Base-by-base conservation (phyloP, 257 asterid genomes). In the Solanum pimpinellifolium region DNA sequence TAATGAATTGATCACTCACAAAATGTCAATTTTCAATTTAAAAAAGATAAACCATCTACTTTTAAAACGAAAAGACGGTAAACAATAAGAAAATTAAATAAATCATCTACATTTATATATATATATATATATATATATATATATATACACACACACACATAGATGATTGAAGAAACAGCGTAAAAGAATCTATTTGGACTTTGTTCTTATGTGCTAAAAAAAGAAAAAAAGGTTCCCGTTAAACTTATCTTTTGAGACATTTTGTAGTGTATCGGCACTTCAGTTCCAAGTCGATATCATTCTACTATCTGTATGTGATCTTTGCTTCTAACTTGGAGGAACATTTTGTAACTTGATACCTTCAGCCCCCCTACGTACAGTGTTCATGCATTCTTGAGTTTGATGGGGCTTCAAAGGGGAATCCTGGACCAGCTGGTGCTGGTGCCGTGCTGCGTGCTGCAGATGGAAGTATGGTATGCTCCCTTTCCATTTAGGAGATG, bases 381-480 rank as follows among this genome's bases (percentile, higher is more conserved):
- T 87, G 92, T 87, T 93, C 99, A 52, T 95, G 99, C 87, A 87
- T 90, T 91, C 88, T 96, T 29, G 99, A 95, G 92, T 96, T 96
- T 88, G 99, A 96, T 89, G 99, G 99, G 70, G 97, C 99, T 88
- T 95, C 99, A 86, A 96, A 96, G 91, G 99, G 99, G 75, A 96
- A 96, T 86, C 99, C 99, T 81, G 99, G 99, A 76, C 95, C 90
- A 88, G 97, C 99, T 93, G 99, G 99, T 80, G 99, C 99, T 73
- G 99, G 99, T 80, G 98, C 99, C 4, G 94, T 95, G 83, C 90
- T 95, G 42, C 94, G 96, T 77, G 93, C 97, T 70, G 94, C 95
- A 42, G 99, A 96, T 90, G 98, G 98, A 88, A 96, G 95, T 91
- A 88, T 90, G 98, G 99, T 96, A 92, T 84, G 89, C 83, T 66